phyloP scores from a whole-genome alignment of 805 yeast species.

The Pichia deserticola region DNA sequence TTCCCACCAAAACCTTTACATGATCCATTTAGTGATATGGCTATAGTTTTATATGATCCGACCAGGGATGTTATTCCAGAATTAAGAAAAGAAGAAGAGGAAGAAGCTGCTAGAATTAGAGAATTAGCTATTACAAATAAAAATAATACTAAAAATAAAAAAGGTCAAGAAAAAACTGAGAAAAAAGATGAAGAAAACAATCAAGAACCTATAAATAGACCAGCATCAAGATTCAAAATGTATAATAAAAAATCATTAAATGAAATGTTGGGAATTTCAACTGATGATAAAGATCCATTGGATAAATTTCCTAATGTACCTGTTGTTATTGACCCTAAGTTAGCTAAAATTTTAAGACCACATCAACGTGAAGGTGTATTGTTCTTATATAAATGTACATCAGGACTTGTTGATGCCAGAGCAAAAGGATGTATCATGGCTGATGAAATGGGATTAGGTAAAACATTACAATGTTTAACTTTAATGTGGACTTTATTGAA shows the following conservation, averaged over 20 bases:
- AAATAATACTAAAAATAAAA: not conserved
- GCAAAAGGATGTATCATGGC: conserved; percentile 99
- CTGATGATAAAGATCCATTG: conserved; percentile 38
- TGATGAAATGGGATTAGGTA: conserved; percentile 96
- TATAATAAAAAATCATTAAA: conserved; percentile 60
- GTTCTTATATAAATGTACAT: conserved; percentile 81
- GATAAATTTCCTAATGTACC: conserved; percentile 77
- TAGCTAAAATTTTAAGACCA: conserved; percentile 81
- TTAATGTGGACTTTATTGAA: conserved; percentile 86
- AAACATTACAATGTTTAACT: conserved; percentile 82
- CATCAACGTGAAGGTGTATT: conserved; percentile 96
- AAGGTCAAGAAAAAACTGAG: no score
- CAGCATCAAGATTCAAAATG: conserved; percentile 27
- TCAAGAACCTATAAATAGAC: conserved; percentile 9
- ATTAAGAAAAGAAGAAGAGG: conserved; percentile 23
- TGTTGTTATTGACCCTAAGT: conserved; percentile 87
- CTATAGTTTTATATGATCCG: conserved; percentile 92
- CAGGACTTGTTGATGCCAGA: conserved; percentile 74
- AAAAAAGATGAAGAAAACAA: conserved; percentile 8
- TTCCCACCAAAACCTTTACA: conserved; percentile 89
- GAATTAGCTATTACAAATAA: conserved; percentile 9
- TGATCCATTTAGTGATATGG: conserved; percentile 89
- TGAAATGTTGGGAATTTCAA: conserved; percentile 70
- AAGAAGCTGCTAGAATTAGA: conserved; percentile 19
- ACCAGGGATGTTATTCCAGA: conserved; percentile 60